Evolutionary conservation across 495 filamentous ascomycete species (phyloP), one percentile per base, ranked within the genome.

Genomic region (Friedmanniomyces endolithicus): DNA sequence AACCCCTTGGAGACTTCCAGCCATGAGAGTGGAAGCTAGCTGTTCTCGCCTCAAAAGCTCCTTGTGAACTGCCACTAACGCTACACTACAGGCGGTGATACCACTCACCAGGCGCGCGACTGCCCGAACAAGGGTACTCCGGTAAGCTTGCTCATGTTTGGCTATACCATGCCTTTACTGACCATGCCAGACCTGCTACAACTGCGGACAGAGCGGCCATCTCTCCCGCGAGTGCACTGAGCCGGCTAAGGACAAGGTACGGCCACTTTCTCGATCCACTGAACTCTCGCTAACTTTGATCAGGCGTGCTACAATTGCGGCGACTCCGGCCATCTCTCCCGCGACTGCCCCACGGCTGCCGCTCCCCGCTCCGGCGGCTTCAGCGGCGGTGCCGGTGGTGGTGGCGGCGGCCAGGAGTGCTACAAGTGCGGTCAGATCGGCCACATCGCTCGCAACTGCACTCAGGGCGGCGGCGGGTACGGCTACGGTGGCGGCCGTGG

Each of bases 371-470:
- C 72, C 43, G 65, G 67, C 60, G 75, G 72, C 50, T 66, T 69
- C 49, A 68, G 22, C 24, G 51, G 50, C 19, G 67, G 24, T 59
- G 47, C 31, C 46, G 62, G 58, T 67, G 64, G 77, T 37, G 70
- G 62, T 34, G 62, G 59, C 14, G 66, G 69, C 17, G 77, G 78
- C 46, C 80, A 85, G 64, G 84, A 97, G 70, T 98, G 92, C 83
- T 98, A 98, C 84, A 97, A 97, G 82, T 98, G 94, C 74, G 90
- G 88, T 48, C 86, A 95, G 75, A 78, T 90, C 54, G 94, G 92
- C 53, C 92, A 97, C 78, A 97, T 97, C 69, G 92, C 92, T 45
- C 88, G 94, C 56, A 94, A 92, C 78, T 97, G 92, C 81, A 72
- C 82, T 62, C 79, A 90, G 71, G 74, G 77, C 24, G 44, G 73